These are phyloP conservation scores for Taphrina betulina DNA, from an alignment of 1,139 yeast genomes.

Conservation along the genomic window DNA sequence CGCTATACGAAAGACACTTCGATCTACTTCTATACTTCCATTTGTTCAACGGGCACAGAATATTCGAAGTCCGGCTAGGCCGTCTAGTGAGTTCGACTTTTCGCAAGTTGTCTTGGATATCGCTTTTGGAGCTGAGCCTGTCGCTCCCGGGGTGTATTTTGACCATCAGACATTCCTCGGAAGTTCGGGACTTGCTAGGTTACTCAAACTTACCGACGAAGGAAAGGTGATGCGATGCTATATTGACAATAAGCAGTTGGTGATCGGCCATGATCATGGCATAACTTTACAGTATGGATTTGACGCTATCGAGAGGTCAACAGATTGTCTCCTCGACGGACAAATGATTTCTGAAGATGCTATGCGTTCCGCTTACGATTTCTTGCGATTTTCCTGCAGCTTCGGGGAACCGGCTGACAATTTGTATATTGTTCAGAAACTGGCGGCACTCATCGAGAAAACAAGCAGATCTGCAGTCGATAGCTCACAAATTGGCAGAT, in stretches of 20 bases:
- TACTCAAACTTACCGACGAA: not conserved
- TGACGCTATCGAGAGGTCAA: no score
- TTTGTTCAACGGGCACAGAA: no score
- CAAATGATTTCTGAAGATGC: not conserved
- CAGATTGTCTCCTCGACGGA: not conserved
- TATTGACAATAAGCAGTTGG: not conserved
- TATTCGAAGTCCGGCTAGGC: no score
- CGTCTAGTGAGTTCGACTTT: no score
- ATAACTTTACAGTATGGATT: no score
- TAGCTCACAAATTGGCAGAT: not conserved
- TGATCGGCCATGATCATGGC: not conserved
- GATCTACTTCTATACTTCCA: no score
- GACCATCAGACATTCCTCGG: conserved; percentile 1
- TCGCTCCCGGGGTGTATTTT: not conserved
- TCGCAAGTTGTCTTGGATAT: no score
- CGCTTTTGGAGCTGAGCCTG: not conserved
- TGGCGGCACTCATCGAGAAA: not conserved
- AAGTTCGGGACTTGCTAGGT: not conserved
- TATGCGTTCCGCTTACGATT: not conserved
- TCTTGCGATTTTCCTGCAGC: not conserved
- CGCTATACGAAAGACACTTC: no score
- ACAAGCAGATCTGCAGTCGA: no score
- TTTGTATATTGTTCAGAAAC: not conserved
- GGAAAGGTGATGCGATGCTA: no score
- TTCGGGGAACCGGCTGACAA: not conserved